Conservation (phyloP, 1,284 basidiomycete genomes). For the Ganoderma sinense region DNA sequence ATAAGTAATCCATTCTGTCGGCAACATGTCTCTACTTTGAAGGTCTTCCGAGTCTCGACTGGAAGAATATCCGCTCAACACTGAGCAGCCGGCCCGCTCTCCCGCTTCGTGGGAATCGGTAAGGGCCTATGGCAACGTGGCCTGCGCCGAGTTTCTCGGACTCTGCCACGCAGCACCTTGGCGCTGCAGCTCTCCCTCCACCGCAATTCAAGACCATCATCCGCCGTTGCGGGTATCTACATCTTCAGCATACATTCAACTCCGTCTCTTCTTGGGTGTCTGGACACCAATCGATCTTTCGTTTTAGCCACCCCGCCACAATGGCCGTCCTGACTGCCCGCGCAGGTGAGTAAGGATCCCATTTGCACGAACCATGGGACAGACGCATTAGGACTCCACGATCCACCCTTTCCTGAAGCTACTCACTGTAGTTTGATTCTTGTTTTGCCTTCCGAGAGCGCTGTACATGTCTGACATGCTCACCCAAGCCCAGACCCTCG, state of each 20-base stretch:
- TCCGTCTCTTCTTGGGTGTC: not conserved
- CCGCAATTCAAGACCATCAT: not conserved
- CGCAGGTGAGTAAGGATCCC: not conserved
- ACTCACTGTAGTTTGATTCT: not conserved
- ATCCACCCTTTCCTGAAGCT: not conserved
- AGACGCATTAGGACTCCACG: not conserved
- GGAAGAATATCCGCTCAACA: no score
- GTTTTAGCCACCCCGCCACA: no score
- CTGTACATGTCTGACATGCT: slow-evolving; percentile 22
- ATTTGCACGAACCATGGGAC: not conserved
- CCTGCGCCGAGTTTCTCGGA: not conserved
- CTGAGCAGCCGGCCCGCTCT: no score
- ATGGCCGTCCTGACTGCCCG: slow-evolving; percentile 3
- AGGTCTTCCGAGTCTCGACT: no score
- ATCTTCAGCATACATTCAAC: not conserved
- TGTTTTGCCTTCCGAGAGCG: not conserved
- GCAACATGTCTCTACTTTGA: no score
- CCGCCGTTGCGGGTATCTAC: not conserved
- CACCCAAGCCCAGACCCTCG: slow-evolving; percentile 58
- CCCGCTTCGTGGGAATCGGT: no score
- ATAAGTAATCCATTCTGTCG: no score
- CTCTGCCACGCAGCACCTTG: not conserved
- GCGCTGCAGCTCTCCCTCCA: not conserved
- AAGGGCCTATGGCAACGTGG: not conserved
- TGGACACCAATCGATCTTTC: not conserved